Conservation (phyloP, 2,329 filamentous ascomycete genomes). For the Torrubiella hemipterigena region DNA sequence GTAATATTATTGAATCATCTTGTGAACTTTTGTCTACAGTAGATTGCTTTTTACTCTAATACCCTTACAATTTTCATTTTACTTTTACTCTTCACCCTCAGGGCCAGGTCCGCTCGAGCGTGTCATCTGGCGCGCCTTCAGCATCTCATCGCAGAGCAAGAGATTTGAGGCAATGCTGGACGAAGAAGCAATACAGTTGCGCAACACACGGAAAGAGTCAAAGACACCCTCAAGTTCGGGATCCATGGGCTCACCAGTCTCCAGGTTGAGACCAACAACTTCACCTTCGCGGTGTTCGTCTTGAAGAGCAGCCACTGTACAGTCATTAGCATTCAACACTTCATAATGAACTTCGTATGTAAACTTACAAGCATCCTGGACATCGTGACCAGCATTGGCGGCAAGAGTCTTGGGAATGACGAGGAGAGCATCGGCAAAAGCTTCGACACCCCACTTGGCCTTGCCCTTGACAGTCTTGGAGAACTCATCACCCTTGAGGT, state of each 20-base stretch:
- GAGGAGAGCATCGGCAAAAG: conserved; percentile 88
- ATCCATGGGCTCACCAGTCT: conserved; percentile 88
- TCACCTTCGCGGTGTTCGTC: conserved; percentile 80
- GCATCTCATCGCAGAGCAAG: conserved; percentile 87
- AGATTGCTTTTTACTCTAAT: conserved; percentile 14
- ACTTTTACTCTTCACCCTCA: conserved; percentile 42
- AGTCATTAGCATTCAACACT: conserved; percentile 8
- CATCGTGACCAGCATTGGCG: conserved; percentile 89
- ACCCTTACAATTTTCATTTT: conserved; percentile 10
- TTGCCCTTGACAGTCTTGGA: conserved; percentile 91
- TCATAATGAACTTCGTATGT: not conserved
- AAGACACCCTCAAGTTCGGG: conserved; percentile 85
- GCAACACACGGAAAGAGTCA: conserved; percentile 88
- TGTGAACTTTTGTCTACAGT: conserved; percentile 24
- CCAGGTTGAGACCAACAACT: conserved; percentile 73
- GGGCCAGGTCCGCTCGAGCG: conserved; percentile 49
- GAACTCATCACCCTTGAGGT: conserved; percentile 79
- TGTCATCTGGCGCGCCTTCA: conserved; percentile 96
- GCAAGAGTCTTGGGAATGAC: conserved; percentile 96
- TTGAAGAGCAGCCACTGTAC: conserved; percentile 67
- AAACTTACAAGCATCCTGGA: conserved; percentile 81
- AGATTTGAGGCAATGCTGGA: conserved; percentile 93
- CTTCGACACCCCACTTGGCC: conserved; percentile 88
- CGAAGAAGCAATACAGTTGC: conserved; percentile 88
- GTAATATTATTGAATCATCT: conserved; percentile 11